Conservation (phyloP, 1,284 basidiomycete species). For the Ganoderma boninense region DNA sequence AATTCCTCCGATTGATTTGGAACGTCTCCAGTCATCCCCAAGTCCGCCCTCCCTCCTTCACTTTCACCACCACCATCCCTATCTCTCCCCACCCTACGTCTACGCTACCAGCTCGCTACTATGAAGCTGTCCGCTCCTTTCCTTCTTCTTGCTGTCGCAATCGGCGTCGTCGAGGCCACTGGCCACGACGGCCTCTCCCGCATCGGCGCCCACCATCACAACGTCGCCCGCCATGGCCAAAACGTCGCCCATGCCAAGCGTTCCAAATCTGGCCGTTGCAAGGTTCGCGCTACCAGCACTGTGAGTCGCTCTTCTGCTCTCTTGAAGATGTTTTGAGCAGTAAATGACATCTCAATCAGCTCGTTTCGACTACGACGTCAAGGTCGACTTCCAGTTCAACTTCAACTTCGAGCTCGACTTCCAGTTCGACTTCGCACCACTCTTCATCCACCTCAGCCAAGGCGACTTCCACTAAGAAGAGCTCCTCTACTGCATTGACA, state of each 20-base stretch:
- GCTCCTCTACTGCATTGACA: conserved; percentile 10
- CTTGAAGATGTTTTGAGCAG: background rate
- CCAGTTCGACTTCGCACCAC: conserved; percentile 8
- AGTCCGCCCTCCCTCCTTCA: conserved; percentile 9
- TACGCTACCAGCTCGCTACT: conserved; percentile 27
- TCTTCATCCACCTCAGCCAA: conserved; percentile 16
- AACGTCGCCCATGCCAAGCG: conserved; percentile 18
- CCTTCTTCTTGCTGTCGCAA: conserved; percentile 47
- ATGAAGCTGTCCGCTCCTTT: conserved; percentile 50
- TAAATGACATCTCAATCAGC: conserved; percentile 1
- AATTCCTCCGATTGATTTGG: conserved; percentile 17
- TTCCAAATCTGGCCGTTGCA: conserved; percentile 27
- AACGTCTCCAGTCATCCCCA: background rate
- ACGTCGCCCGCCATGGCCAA: conserved; percentile 18
- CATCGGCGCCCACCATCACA: conserved; percentile 42
- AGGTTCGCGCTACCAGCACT: conserved; percentile 19
- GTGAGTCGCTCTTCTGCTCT: conserved; percentile 5
- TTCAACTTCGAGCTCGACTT: conserved; percentile 1
- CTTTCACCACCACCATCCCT: conserved; percentile 14
- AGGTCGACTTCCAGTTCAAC: conserved; percentile 6
- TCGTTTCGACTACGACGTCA: conserved; percentile 14
- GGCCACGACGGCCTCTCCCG: conserved; percentile 47
- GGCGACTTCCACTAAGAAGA: conserved; percentile 19
- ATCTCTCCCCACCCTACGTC: conserved; percentile 27
- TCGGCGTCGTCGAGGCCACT: conserved; percentile 49